Evolutionary conservation across 176 grass and related monocot genomes (phyloP).

Genomic region (Calamus simplicifolius): DNA sequence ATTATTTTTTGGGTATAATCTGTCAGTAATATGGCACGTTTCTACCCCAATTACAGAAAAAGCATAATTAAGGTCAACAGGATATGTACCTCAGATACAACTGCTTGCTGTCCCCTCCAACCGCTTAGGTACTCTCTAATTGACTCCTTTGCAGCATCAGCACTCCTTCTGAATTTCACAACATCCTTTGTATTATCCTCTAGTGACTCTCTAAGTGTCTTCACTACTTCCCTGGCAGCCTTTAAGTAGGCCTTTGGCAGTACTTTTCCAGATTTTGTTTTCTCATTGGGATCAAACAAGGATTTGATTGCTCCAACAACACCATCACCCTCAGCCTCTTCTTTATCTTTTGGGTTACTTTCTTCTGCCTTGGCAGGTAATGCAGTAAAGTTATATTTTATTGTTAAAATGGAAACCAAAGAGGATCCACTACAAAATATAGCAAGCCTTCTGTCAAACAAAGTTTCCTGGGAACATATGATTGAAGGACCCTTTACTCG

Average conservation of each 20-base stretch:
- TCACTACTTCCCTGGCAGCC: conserved; percentile 79
- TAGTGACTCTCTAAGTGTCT: conserved; percentile 80
- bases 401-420: conserved; percentile 21
- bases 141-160: conserved; percentile 75
- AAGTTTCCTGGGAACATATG: conserved; percentile 1
- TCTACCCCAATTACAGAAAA: background rate
- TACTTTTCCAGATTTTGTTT: conserved; percentile 69
- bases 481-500: conserved; percentile 4
- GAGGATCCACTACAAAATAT: conserved; percentile 26
- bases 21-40: background rate
- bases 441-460: conserved; percentile 18
- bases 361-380: conserved; percentile 36
- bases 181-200: conserved; percentile 49
- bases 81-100: conserved; percentile 48
- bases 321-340: conserved; percentile 16
- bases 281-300: conserved; percentile 75
- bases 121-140: conserved; percentile 69
- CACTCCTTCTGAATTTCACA: conserved; percentile 60
- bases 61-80: background rate
- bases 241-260: conserved; percentile 89
- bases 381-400: background rate
- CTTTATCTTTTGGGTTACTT: background rate
- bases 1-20: too few species aligned
- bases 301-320: conserved; percentile 64
- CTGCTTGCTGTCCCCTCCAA: conserved; percentile 60